Evolutionary conservation across 805 yeast species (phyloP), one percentile per base, ranked within the genome.

Genomic region (Komagataella mondaviorum): DNA sequence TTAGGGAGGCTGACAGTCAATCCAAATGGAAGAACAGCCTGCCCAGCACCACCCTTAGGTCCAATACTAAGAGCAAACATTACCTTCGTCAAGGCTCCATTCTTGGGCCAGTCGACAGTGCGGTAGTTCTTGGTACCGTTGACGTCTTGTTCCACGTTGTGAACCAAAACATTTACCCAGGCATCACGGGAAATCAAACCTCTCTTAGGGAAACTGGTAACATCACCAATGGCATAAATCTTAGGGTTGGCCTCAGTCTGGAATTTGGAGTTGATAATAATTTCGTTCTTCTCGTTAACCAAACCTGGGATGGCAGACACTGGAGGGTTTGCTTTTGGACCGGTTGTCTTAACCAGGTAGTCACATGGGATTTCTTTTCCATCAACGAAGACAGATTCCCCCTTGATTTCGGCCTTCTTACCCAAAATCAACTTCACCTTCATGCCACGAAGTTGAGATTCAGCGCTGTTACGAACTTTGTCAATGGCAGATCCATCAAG

Each of bases 211-310:
- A 55, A 58, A 51, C 59, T 56, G 12, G 55, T 51, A n/a, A 61
- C 61, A 54, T 68, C 71, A 12, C 71, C 71, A 49, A 66, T 57
- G 2, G 69, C 65, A 52, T 66, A 67, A 3, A 66, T 55, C 45
- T 43, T 52, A 1, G 55, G 14, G 16, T 51, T 49, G 3, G 54
- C 58, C 14, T 30, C 45, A 1, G 58, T 55, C 50, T 59, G 62
- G 48, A 63, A 61, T 1, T 60, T 59, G 6, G 56, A 56, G 8
- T 56, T 44, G 12, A 62, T 56, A 6, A 49, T 48, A 17, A 57
- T 45, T 44, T 55, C 55, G 10, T 53, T 54, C 10, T 48, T 50
- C n/a, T 43, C 49, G 46, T 57, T 55, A 18, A 51, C 49, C 44
- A 57, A 46, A 16, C 47, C 47, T 7, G 49, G 4, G 6, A 50